Evolutionary conservation across 192 early-diverging fungal species (phyloP).

Genomic region (Helicostylum pulchrum): DNA sequence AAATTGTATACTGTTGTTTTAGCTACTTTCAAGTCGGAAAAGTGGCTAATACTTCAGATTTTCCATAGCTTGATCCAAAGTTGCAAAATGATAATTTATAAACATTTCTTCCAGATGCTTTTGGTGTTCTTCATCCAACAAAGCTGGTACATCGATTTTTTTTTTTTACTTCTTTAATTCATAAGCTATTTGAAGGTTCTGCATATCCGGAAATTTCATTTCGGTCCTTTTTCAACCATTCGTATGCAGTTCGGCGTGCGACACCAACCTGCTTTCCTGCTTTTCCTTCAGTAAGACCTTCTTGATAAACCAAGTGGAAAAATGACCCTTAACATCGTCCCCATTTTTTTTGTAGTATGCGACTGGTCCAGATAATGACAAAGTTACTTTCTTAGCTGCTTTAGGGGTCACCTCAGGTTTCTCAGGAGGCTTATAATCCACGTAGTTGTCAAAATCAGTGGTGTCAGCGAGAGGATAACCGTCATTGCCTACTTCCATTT

Average conservation of each 20-base stretch:
- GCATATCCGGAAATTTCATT: background rate
- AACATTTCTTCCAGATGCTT: background rate
- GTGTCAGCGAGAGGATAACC: conserved; percentile 1
- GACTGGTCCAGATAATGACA: background rate
- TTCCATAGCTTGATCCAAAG: conserved; percentile 3
- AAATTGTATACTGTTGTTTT: conserved; percentile 7
- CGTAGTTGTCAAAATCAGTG: background rate
- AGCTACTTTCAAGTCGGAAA: conserved; percentile 2
- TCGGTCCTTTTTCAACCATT: conserved; percentile 7
- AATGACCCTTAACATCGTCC: background rate
- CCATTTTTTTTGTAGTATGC: conserved; percentile 2
- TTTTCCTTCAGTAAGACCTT: conserved; percentile 5
- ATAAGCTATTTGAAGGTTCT: background rate
- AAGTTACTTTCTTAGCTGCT: background rate
- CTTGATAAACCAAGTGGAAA: conserved; percentile 3
- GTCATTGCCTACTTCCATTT: background rate
- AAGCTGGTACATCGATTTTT: background rate
- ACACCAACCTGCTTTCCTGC: conserved; percentile 6
- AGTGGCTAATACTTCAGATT: background rate
- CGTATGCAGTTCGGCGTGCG: background rate
- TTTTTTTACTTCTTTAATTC: background rate
- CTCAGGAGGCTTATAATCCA: conserved; percentile 10
- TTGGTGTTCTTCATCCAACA: conserved; percentile 6
- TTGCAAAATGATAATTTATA: background rate
- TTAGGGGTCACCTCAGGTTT: conserved; percentile 1